Evolutionary conservation across 2,329 filamentous ascomycete species (phyloP).

Genomic region (Hortaea sp.): DNA sequence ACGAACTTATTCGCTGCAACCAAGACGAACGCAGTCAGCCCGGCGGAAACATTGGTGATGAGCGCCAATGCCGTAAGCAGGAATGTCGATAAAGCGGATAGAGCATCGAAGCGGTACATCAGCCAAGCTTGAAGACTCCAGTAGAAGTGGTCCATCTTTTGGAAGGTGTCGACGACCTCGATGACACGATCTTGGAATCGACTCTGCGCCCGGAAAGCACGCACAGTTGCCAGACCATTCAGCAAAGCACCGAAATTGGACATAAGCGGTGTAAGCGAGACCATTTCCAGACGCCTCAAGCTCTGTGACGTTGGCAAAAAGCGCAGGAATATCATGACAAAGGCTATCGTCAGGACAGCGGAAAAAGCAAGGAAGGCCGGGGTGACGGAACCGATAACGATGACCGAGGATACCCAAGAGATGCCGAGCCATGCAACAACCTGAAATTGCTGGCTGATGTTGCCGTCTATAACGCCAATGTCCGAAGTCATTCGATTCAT

Average conservation of each 20-base stretch:
- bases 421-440: conserved; percentile 60
- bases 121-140: conserved; percentile 82
- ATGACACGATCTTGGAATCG: conserved; percentile 76
- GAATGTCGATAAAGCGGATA: conserved; percentile 66
- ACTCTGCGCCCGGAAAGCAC: conserved; percentile 67
- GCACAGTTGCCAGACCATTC: conserved; percentile 76
- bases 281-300: conserved; percentile 76
- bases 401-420: conserved; percentile 60
- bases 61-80: conserved; percentile 64
- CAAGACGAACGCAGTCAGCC: conserved; percentile 74
- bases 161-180: conserved; percentile 73
- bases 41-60: conserved; percentile 62
- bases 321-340: conserved; percentile 62
- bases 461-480: conserved; percentile 79
- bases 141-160: conserved; percentile 94
- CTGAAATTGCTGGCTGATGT: conserved; percentile 67
- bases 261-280: conserved; percentile 77
- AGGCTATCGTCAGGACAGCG: conserved; percentile 53
- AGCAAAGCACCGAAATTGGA: conserved; percentile 85
- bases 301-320: conserved; percentile 80
- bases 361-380: conserved; percentile 68
- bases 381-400: conserved; percentile 71
- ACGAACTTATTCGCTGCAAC: conserved; percentile 63
- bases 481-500: conserved; percentile 91
- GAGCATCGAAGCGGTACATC: conserved; percentile 62